Evolutionary conservation across 306 rosid genomes (phyloP).

Genomic region (Dryas alaskensis): DNA sequence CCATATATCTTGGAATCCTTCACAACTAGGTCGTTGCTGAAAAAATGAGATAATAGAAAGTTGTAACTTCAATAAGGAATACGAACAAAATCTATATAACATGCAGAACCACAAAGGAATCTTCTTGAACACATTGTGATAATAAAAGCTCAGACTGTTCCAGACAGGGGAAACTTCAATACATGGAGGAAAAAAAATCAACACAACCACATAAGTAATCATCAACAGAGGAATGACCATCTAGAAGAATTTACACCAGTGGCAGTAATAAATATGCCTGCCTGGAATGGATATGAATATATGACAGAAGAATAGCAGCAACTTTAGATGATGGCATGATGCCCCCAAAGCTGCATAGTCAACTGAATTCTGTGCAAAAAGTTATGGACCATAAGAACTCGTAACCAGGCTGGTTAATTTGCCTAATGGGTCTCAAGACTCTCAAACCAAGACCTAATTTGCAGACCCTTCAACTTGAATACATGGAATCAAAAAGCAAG

Average conservation of each 20-base stretch:
- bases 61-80: background rate
- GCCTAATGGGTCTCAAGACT: background rate
- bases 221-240: slow-evolving; percentile 24
- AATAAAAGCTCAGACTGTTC: background rate
- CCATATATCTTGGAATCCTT: slow-evolving; percentile 69
- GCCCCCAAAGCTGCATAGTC: slow-evolving; percentile 91
- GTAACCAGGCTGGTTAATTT: background rate
- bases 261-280: slow-evolving; percentile 20
- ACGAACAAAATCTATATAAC: background rate
- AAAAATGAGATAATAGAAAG: slow-evolving; percentile 15
- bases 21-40: slow-evolving; percentile 84
- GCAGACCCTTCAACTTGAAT: background rate
- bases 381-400: background rate
- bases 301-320: slow-evolving; percentile 66
- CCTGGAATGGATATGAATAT: slow-evolving; percentile 77
- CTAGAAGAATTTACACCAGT: slow-evolving; percentile 25
- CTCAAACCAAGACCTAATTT: background rate
- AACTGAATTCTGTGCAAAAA: slow-evolving; percentile 58
- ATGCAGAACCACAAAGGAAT: background rate
- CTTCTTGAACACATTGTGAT: no score
- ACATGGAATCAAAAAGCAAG: background rate
- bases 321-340: slow-evolving; percentile 62
- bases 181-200: background rate
- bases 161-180: background rate
- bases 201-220: slow-evolving; percentile 16